Percentiles rank a stretch among this genome's conserved stretches.
These are phyloP conservation scores for Blumeriella jaapii DNA, from an alignment of 2,329 filamentous ascomycete genomes.

Conservation along the genomic window DNA sequence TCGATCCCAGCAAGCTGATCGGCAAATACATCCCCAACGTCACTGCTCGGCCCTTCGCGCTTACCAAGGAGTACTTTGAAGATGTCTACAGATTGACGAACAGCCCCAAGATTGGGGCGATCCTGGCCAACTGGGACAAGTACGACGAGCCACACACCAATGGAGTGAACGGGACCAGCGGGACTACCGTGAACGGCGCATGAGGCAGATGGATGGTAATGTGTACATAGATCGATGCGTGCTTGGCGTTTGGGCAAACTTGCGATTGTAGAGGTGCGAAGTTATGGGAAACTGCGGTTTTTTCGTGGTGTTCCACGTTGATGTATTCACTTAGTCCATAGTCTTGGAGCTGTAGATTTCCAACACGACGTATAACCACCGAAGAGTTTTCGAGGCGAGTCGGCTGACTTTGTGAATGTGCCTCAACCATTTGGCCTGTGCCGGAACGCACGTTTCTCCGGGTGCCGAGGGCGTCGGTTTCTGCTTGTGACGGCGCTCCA, in stretches of 20 bases:
- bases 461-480: neutral
- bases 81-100: slow-evolving; percentile 95
- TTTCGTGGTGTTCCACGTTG: no score
- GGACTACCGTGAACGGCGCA: slow-evolving; percentile 11
- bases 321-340: neutral
- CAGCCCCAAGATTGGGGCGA: slow-evolving; percentile 28
- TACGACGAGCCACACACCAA: slow-evolving; percentile 25
- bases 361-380: neutral
- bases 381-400: no score
- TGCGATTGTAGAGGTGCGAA: no score
- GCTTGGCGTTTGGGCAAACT: slow-evolving; percentile 11
- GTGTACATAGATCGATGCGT: slow-evolving; percentile 2
- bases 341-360: slow-evolving; percentile 3
- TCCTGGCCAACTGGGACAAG: slow-evolving; percentile 28
- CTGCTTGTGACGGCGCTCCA: neutral
- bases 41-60: slow-evolving; percentile 85
- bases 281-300: no score
- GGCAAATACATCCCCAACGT: slow-evolving; percentile 99
- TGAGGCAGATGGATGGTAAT: slow-evolving; percentile 9
- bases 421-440: neutral
- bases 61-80: slow-evolving; percentile 99
- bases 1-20: slow-evolving; percentile 91
- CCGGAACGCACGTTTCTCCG: neutral
- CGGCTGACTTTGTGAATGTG: no score
- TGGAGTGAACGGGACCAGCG: slow-evolving; percentile 20